Percentiles rank a stretch among this genome's conserved stretches.
phyloP scores from a whole-genome alignment of 768 basidiomycete species.

The Phylloporus scabripes region DNA sequence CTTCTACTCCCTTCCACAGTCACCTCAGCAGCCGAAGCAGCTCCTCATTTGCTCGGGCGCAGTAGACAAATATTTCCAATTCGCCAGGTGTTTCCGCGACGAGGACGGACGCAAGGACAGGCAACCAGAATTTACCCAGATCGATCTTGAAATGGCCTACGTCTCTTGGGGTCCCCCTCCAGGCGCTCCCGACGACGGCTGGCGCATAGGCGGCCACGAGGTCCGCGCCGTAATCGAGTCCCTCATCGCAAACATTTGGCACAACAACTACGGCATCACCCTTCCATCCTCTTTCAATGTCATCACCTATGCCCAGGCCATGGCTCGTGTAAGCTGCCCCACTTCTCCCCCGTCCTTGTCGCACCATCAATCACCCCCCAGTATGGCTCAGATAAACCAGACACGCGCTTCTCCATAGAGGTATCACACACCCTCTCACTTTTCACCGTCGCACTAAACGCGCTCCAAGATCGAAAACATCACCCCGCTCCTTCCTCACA shows the following conservation, averaged over 20 bases:
- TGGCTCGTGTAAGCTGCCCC: slow-evolving; percentile 61
- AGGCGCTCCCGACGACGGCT: slow-evolving; percentile 33
- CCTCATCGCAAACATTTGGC: slow-evolving; percentile 73
- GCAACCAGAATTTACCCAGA: slow-evolving; percentile 95
- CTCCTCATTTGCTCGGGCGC: slow-evolving; percentile 85
- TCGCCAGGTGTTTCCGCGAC: slow-evolving; percentile 93
- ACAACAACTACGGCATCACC: slow-evolving; percentile 53
- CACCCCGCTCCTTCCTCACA: slow-evolving; percentile 27
- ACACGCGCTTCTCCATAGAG: slow-evolving; percentile 83
- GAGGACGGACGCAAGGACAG: slow-evolving; percentile 93
- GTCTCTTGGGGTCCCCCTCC: slow-evolving; percentile 64
- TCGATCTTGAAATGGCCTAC: slow-evolving; percentile 96
- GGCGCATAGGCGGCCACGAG: slow-evolving; percentile 85
- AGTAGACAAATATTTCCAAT: slow-evolving; percentile 87
- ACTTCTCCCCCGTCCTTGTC: slow-evolving; percentile 9
- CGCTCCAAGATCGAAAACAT: slow-evolving; percentile 32
- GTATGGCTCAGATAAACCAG: slow-evolving; percentile 96
- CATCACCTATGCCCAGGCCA: slow-evolving; percentile 89
- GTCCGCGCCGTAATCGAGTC: slow-evolving; percentile 76
- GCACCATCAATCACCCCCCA: slow-evolving; percentile 30
- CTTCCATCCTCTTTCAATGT: slow-evolving; percentile 66
- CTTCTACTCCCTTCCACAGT: slow-evolving; percentile 91
- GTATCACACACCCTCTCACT: slow-evolving; percentile 37
- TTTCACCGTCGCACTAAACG: slow-evolving; percentile 7
- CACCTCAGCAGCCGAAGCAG: slow-evolving; percentile 95